These are phyloP conservation scores for Neonectria ditissima DNA, from an alignment of 2,329 filamentous ascomycete genomes.

Conservation along the genomic window DNA sequence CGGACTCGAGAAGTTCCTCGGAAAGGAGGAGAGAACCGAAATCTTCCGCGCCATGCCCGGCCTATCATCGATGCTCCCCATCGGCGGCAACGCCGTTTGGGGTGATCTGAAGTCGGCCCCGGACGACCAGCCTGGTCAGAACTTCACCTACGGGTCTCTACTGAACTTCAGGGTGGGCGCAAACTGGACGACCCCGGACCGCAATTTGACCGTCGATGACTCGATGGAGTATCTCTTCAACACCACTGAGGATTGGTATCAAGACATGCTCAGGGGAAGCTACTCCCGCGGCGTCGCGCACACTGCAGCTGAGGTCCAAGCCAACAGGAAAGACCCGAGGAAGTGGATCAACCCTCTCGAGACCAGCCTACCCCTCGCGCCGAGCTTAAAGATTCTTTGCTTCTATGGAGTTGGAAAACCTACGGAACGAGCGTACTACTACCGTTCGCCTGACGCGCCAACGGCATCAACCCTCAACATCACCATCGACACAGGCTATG, in stretches of 20 bases:
- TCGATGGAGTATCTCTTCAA: constrained; percentile 82
- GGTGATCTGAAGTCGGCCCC: constrained; percentile 89
- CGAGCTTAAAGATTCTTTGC: constrained; percentile 93
- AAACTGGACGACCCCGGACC: constrained; percentile 72
- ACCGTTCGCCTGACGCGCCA: constrained; percentile 76
- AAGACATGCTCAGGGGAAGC: constrained; percentile 74
- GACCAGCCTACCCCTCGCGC: constrained; percentile 85
- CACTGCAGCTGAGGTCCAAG: constrained; percentile 82
- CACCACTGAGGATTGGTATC: constrained; percentile 88
- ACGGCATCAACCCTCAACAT: constrained; percentile 76
- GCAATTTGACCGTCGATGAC: constrained; percentile 85
- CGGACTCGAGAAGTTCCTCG: constrained; percentile 94
- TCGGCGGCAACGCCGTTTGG: constrained; percentile 95
- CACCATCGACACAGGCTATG: constrained; percentile 76
- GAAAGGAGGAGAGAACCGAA: constrained; percentile 88
- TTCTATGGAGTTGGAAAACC: constrained; percentile 97
- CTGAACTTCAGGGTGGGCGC: constrained; percentile 81
- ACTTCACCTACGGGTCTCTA: constrained; percentile 81
- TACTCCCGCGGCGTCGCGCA: constrained; percentile 93
- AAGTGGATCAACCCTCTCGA: constrained; percentile 98
- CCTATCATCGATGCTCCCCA: constrained; percentile 94
- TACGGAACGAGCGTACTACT: constrained; percentile 93
- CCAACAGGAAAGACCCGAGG: constrained; percentile 77
- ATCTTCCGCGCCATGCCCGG: constrained; percentile 98
- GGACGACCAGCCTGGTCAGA: constrained; percentile 82